Evolutionary conservation across 768 basidiomycete genomes (phyloP).

Genomic region (Trametes punicea): DNA sequence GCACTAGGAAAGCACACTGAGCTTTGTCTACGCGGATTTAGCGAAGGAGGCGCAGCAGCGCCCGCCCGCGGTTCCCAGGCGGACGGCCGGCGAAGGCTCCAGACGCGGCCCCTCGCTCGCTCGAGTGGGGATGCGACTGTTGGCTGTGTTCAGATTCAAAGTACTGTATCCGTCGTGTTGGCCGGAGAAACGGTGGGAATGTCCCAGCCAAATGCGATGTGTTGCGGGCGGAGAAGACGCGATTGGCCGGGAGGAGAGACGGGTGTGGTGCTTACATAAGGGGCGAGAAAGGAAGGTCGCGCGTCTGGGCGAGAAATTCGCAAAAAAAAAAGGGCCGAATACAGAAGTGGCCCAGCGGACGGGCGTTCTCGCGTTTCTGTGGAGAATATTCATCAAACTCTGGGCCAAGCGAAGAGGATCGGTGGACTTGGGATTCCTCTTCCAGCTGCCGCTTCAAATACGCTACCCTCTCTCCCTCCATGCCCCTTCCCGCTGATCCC

Average conservation of each 20-base stretch:
- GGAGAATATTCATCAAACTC: constrained; percentile 11
- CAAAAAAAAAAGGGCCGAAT: neutral
- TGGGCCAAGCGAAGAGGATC: constrained; percentile 3
- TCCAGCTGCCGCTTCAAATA: constrained; percentile 16
- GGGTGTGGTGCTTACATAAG: constrained; percentile 10
- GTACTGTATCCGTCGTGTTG: neutral
- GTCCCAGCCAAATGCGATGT: no score
- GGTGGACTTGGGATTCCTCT: neutral
- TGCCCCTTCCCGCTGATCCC: constrained; percentile 18
- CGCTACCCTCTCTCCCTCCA: neutral
- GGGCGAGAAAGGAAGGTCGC: no score
- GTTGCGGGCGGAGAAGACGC: neutral
- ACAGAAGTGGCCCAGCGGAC: no score
- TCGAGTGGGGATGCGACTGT: no score
- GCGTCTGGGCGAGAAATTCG: neutral
- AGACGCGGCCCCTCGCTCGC: no score
- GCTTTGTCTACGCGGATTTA: neutral
- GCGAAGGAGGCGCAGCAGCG: no score
- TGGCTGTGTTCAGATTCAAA: neutral
- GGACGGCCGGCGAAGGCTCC: no score
- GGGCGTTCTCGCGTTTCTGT: neutral
- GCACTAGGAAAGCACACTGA: no score
- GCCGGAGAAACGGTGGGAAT: constrained; percentile 7
- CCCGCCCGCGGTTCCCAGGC: no score
- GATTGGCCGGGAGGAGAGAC: constrained; percentile 1